Evolutionary conservation across 257 asterid species (phyloP).

Genomic region (Sherardia arvensis): DNA sequence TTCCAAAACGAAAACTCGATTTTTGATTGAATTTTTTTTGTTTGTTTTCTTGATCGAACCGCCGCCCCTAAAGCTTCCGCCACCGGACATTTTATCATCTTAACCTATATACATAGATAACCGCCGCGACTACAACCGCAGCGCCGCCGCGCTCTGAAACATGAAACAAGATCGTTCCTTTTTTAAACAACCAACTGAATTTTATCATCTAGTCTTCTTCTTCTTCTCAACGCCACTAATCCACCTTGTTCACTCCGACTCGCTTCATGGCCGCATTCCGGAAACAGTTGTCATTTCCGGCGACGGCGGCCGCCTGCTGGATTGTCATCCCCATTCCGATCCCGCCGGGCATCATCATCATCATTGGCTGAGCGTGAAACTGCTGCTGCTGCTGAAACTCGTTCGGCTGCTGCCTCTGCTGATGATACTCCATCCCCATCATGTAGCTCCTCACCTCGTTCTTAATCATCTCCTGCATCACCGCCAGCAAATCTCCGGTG

Average conservation of each 20-base stretch:
- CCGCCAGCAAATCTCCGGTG: constrained; percentile 50
- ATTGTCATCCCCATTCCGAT: constrained; percentile 38
- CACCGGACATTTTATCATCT: neutral
- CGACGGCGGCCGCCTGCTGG: constrained; percentile 52
- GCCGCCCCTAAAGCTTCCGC: neutral
- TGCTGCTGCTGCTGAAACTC: constrained; percentile 25
- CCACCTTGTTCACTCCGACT: constrained; percentile 52
- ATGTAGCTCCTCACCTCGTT: constrained; percentile 78
- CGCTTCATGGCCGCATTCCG: constrained; percentile 53
- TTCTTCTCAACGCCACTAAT: no score
- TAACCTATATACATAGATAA: constrained; percentile 6
- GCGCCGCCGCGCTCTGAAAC: constrained; percentile 23
- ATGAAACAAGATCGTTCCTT: constrained; percentile 48
- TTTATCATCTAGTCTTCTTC: no score
- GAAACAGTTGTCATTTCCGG: constrained; percentile 33
- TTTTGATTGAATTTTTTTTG: neutral
- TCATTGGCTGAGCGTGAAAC: constrained; percentile 22
- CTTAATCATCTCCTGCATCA: constrained; percentile 80
- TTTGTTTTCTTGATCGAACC: neutral
- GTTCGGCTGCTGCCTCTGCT: constrained; percentile 22
- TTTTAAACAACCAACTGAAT: no score
- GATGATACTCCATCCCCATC: constrained; percentile 40
- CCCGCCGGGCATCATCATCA: constrained; percentile 27
- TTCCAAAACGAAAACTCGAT: neutral
- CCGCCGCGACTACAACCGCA: constrained; percentile 1